phyloP scores from a whole-genome alignment of 2,329 filamentous ascomycete species.

The Pyrenophora teres region DNA sequence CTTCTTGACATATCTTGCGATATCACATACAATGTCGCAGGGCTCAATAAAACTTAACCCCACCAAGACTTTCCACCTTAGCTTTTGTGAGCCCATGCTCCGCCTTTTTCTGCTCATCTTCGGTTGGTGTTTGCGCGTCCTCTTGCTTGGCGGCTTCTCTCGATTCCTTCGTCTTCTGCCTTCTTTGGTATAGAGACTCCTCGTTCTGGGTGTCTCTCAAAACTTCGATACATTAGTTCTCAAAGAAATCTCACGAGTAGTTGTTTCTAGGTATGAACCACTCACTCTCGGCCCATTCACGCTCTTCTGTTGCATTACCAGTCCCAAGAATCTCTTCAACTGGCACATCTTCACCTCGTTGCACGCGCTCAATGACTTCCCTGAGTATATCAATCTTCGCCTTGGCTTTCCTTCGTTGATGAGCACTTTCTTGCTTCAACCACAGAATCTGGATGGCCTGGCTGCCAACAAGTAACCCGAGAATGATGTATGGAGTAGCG shows the following conservation, averaged over 20 bases:
- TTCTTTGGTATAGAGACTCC: constrained; percentile 58
- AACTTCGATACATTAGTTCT: constrained; percentile 52
- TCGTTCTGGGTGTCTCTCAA: constrained; percentile 70
- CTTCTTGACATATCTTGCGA: not conserved
- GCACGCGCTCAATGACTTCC: constrained; percentile 66
- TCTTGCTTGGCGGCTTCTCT: constrained; percentile 25
- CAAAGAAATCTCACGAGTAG: not conserved
- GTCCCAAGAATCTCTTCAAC: constrained; percentile 82
- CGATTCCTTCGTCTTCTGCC: constrained; percentile 39
- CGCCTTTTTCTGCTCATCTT: constrained; percentile 38
- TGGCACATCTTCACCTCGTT: constrained; percentile 56
- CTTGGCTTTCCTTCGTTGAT: constrained; percentile 76
- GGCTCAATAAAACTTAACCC: constrained; percentile 40
- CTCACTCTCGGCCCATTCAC: constrained; percentile 85
- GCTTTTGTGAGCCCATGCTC: constrained; percentile 24
- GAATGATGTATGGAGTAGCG: constrained; percentile 67
- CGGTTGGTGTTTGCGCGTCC: constrained; percentile 1
- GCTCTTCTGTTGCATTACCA: constrained; percentile 73
- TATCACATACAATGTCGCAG: not conserved
- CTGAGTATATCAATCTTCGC: constrained; percentile 75
- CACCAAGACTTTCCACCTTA: constrained; percentile 38
- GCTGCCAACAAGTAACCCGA: constrained; percentile 81
- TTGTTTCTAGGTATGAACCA: constrained; percentile 6
- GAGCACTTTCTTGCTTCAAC: constrained; percentile 73
- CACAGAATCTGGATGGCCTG: constrained; percentile 93